Conservation (phyloP, 2,329 filamentous ascomycete genomes). For the Diaporthe eres region DNA sequence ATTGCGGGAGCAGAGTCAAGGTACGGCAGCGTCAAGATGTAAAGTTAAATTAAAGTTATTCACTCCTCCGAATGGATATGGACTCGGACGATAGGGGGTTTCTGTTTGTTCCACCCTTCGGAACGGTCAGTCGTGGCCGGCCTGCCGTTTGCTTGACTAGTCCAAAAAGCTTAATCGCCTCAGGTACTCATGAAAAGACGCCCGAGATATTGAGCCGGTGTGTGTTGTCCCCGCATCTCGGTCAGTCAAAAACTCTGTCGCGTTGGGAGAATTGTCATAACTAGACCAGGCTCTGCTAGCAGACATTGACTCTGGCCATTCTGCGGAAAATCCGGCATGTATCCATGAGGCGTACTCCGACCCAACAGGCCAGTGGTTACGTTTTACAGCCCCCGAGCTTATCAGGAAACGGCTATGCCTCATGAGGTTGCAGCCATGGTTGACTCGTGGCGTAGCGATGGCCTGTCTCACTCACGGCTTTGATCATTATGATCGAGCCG, state of each 20-base stretch:
- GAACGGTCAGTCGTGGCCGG: neutral
- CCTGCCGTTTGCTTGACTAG: constrained; percentile 8
- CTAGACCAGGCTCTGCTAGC: too few relatives aligned
- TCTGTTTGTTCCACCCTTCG: neutral
- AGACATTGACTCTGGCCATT: too few relatives aligned
- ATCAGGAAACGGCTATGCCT: neutral
- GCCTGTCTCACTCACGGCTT: neutral
- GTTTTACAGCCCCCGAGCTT: neutral
- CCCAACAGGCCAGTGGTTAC: neutral
- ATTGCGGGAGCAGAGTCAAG: constrained; percentile 8
- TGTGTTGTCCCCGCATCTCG: neutral
- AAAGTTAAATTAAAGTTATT: neutral
- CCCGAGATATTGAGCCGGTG: neutral
- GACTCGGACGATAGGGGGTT: too few relatives aligned
- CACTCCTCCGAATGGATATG: neutral
- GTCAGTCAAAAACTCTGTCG: neutral
- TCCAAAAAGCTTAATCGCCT: neutral
- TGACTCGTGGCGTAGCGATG: constrained; percentile 7
- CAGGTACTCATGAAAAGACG: neutral
- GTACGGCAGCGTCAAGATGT: neutral
- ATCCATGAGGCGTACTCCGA: neutral
- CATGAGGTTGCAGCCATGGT: neutral
- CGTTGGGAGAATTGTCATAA: too few relatives aligned
- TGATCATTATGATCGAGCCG: neutral
- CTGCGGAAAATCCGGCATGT: neutral